Base-by-base conservation (phyloP, 179 eudicot species). In the Spinacia oleracea region DNA sequence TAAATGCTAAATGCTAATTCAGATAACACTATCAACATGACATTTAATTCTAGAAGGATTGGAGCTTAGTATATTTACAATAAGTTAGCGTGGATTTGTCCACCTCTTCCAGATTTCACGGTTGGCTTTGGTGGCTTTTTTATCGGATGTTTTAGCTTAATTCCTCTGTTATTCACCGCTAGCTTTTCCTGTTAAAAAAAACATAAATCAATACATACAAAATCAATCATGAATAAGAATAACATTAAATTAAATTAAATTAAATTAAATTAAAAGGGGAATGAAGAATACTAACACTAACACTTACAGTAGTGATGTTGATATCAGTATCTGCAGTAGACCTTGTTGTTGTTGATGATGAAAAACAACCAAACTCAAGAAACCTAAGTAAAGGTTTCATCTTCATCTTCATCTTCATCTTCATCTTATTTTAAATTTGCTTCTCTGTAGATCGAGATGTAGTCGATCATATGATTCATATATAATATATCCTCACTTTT, bases 241-340 rank as follows among this genome's bases (percentile, higher is more conserved):
- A 18, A 43, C 4, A 50, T 3, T 15, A 9, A 48, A 16, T 8
- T 7, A 15, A 20, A 27, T 23, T 42, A 5, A 42, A 5, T 4
- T 42, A 42, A 42, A 45, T 14, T 38, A 38, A 38, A 38, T 38
- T 38, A 38, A 1, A 38, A 38, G 40, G 40, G 3, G 40, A 38
- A 38, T 38, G n/a, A n/a, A n/a, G n/a, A n/a, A n/a, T n/a, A n/a
- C 50, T 11, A 11, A 45, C 12, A 9, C 14, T 9, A 45, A 1
- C 12, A 81, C 83, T 76, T 25, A 81, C 83, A 50, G 38, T 75
- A 46, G 34, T 64, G 14, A 73, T 34, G 14, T 64, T 81, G 64
- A 21, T 56, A 5, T 73, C 51, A 0, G 56, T 29, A 23, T 71
- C 46, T 31, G 67, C 60, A 27, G 63, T 46, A 48, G 51, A 27